These are phyloP conservation scores for Styphnolobium japonicum DNA, from an alignment of 306 rosid genomes.

Conservation along the genomic window DNA sequence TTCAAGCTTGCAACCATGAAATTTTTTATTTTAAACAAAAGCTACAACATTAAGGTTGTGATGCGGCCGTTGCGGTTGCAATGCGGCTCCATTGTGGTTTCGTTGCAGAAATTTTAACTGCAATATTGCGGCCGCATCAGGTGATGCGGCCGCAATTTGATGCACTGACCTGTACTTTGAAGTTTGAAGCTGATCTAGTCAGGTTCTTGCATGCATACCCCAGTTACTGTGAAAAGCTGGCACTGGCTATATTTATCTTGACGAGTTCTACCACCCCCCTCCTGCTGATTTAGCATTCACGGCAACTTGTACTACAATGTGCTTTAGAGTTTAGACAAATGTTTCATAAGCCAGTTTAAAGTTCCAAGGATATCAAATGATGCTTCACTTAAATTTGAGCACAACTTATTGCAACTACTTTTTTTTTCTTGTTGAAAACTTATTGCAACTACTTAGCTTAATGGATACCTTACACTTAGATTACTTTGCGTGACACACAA, in stretches of 20 bases:
- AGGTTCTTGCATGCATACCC: neutral
- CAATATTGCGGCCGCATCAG: no score
- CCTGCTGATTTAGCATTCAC: neutral
- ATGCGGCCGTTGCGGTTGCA: no score
- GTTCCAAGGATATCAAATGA: neutral
- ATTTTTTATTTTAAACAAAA: no score
- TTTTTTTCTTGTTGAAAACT: no score
- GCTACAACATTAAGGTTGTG: no score
- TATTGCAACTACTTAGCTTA: neutral
- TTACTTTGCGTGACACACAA: neutral
- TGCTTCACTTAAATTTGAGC: neutral
- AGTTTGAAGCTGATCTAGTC: neutral
- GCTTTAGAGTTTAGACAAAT: neutral
- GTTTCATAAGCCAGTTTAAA: neutral
- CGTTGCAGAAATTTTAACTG: no score
- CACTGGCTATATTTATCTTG: neutral
- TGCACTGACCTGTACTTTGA: no score
- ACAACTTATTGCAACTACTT: neutral
- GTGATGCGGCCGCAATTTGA: no score
- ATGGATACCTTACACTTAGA: neutral
- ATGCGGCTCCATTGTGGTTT: no score
- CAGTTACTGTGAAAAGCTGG: neutral
- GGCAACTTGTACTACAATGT: neutral
- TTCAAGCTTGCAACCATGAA: no score
- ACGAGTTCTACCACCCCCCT: neutral